Conservation (phyloP, 164 flowering plant genomes). For the Vitis amurensis region DNA sequence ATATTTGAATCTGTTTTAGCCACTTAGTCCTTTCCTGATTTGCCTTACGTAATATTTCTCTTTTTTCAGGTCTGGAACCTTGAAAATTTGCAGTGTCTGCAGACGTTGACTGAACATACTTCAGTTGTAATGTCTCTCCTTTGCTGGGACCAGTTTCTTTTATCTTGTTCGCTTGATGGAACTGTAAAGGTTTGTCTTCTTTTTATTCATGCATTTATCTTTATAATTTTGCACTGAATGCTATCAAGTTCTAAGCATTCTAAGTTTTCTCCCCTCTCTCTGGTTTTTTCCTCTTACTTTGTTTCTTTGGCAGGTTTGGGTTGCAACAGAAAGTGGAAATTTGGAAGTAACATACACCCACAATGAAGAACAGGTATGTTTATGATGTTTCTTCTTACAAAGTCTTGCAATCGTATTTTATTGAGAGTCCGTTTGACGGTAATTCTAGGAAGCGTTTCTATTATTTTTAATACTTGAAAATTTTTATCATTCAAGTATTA, state of each 20-base stretch:
- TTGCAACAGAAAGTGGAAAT: constrained; percentile 68
- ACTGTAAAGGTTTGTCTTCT: constrained; percentile 69
- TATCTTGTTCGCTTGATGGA: constrained; percentile 85
- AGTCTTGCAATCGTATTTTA: too few relatives aligned
- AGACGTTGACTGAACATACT: constrained; percentile 72
- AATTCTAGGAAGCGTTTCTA: neutral
- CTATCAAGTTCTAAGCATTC: neutral
- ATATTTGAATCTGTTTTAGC: neutral
- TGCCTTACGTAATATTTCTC: neutral
- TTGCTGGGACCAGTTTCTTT: constrained; percentile 91
- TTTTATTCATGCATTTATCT: neutral
- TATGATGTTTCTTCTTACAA: neutral
- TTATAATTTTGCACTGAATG: neutral
- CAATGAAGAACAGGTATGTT: constrained; percentile 83
- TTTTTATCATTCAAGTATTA: too few relatives aligned
- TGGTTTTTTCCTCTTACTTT: neutral
- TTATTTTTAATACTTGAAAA: too few relatives aligned
- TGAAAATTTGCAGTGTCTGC: constrained; percentile 77
- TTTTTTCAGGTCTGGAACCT: constrained; percentile 83
- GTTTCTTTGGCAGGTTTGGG: constrained; percentile 76
- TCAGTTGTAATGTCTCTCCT: constrained; percentile 90
- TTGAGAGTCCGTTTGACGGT: neutral
- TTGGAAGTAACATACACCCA: constrained; percentile 93
- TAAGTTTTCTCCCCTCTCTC: neutral
- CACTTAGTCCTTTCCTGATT: neutral